Conservation (phyloP, 495 filamentous ascomycete genomes). For the Ramalina peruviana region DNA sequence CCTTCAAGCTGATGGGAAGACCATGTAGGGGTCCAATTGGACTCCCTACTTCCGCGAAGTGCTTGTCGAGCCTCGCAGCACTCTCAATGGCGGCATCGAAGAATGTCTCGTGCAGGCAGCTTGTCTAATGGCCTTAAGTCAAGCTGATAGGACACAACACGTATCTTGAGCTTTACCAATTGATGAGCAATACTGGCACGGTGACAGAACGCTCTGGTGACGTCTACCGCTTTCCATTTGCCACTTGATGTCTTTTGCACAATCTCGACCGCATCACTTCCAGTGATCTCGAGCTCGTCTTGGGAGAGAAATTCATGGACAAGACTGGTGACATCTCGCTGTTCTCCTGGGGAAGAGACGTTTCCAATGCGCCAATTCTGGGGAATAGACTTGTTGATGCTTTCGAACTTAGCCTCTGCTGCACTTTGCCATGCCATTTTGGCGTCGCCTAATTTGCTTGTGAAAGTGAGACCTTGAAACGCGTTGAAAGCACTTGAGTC, state of each 20-base stretch:
- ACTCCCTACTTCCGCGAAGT: conserved; percentile 31
- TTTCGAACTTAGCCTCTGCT: conserved; percentile 37
- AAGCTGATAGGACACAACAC: neutral
- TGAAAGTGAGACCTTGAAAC: neutral
- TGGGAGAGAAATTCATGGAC: conserved; percentile 42
- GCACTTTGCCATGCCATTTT: conserved; percentile 26
- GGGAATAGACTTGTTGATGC: conserved; percentile 41
- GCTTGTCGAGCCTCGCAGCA: conserved; percentile 45
- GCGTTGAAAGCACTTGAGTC: too few relatives aligned
- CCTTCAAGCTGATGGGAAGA: conserved; percentile 52
- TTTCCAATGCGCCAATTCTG: conserved; percentile 36
- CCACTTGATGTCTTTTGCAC: conserved; percentile 31
- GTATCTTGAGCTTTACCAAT: conserved; percentile 14
- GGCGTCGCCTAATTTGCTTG: neutral
- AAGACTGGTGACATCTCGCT: conserved; percentile 45
- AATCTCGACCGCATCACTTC: conserved; percentile 37
- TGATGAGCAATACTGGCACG: conserved; percentile 44
- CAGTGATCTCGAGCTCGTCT: conserved; percentile 43
- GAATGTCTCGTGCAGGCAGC: conserved; percentile 48
- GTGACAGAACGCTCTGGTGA: conserved; percentile 42
- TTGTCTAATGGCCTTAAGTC: conserved; percentile 24
- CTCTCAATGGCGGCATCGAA: conserved; percentile 46
- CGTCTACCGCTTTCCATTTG: conserved; percentile 33
- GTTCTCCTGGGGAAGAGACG: conserved; percentile 35
- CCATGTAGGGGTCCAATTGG: conserved; percentile 50